A percentile compares a stretch with the other conserved stretches of the same genome.
These are phyloP conservation scores for Filosporella fistucella DNA, from an alignment of 495 filamentous ascomycete genomes.

Conservation along the genomic window DNA sequence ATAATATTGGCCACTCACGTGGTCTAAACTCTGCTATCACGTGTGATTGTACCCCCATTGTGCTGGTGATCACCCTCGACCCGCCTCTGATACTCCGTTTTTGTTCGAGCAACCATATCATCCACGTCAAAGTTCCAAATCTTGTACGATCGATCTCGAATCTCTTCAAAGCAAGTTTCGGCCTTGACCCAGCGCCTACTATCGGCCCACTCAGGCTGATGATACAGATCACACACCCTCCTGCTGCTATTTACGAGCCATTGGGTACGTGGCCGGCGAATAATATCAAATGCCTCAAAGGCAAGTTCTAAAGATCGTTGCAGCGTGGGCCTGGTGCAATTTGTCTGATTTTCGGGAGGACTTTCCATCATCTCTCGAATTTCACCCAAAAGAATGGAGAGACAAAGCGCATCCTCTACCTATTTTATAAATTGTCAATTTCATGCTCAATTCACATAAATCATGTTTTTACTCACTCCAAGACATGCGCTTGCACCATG, in stretches of 20 bases:
- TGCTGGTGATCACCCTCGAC: too few relatives aligned
- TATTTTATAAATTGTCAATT: too few relatives aligned
- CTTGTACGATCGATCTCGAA: conserved; percentile 1
- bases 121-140: conserved; percentile 1
- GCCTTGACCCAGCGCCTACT: not conserved
- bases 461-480: too few relatives aligned
- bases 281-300: conserved; percentile 1
- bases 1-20: too few relatives aligned
- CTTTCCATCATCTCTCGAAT: too few relatives aligned
- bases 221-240: conserved; percentile 2
- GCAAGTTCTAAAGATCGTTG: too few relatives aligned
- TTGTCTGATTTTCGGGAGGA: too few relatives aligned
- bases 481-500: conserved; percentile 3
- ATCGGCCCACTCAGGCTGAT: conserved; percentile 5
- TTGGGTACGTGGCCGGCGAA: not conserved
- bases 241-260: conserved; percentile 5
- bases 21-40: too few relatives aligned
- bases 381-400: not conserved
- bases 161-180: not conserved
- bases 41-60: too few relatives aligned
- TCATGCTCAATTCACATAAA: too few relatives aligned
- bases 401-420: conserved; percentile 7
- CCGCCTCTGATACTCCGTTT: not conserved
- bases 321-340: too few relatives aligned
- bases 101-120: not conserved